Evolutionary conservation across 1,284 basidiomycete genomes (phyloP).

Genomic region (Xanthoconium separans): DNA sequence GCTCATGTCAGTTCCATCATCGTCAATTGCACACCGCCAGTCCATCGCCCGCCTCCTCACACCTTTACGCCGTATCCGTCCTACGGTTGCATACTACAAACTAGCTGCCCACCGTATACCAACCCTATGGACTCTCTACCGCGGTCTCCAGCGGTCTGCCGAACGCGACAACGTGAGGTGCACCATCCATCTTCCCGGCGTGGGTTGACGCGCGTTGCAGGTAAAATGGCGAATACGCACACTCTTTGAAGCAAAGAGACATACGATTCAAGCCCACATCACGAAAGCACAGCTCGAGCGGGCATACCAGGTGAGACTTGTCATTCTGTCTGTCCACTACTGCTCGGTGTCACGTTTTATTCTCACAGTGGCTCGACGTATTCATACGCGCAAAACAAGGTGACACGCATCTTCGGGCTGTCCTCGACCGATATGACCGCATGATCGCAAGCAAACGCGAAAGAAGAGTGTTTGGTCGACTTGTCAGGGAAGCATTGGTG

Average conservation of each 20-base stretch:
- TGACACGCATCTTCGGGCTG: conserved; percentile 42
- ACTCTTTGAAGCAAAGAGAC: conserved; percentile 53
- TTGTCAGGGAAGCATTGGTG: conserved; percentile 53
- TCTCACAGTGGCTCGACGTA: conserved; percentile 53
- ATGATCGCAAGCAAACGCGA: conserved; percentile 52
- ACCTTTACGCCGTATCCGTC: conserved; percentile 54
- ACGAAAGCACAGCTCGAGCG: conserved; percentile 47
- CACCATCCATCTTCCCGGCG: background rate
- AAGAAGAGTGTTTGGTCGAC: conserved; percentile 46
- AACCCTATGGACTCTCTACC: conserved; percentile 72
- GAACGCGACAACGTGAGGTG: conserved; percentile 50
- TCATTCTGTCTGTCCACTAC: background rate
- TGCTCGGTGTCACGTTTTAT: background rate
- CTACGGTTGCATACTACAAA: conserved; percentile 66
- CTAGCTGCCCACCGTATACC: conserved; percentile 74
- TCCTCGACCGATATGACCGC: conserved; percentile 55
- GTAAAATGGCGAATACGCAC: conserved; percentile 54
- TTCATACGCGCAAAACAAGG: conserved; percentile 55
- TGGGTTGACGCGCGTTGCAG: conserved; percentile 35
- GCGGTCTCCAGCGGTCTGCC: conserved; percentile 60
- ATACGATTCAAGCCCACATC: conserved; percentile 47
- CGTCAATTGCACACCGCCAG: conserved; percentile 51
- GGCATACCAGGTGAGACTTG: conserved; percentile 49
- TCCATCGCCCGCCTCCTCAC: conserved; percentile 54
- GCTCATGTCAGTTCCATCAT: conserved; percentile 8